These are phyloP conservation scores for Fusarium brevicatenulatum DNA, from an alignment of 2,329 filamentous ascomycete genomes.

Conservation along the genomic window DNA sequence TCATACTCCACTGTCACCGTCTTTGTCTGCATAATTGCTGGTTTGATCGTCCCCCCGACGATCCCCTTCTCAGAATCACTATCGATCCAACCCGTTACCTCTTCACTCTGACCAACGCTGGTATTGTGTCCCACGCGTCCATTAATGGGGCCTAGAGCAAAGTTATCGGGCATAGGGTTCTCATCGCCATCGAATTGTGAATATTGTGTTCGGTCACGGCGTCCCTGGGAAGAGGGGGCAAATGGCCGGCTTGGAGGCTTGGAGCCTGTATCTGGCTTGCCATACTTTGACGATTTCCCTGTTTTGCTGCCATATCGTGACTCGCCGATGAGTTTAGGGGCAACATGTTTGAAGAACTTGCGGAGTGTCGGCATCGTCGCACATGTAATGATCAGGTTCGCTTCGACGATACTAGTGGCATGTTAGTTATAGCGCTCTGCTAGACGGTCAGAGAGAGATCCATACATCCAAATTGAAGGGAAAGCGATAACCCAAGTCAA, in stretches of 20 bases:
- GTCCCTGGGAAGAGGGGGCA: conserved; percentile 16
- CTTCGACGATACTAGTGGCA: conserved; percentile 45
- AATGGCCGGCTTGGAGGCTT: conserved; percentile 14
- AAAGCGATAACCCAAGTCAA: conserved; percentile 45
- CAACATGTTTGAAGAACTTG: conserved; percentile 53
- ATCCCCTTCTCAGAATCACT: conserved; percentile 39
- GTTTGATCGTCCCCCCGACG: conserved; percentile 10
- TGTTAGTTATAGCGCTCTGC: neutral
- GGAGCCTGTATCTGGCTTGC: conserved; percentile 24
- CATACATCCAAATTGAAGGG: conserved; percentile 47
- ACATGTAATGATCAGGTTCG: conserved; percentile 55
- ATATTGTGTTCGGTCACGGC: conserved; percentile 33
- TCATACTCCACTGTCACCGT: conserved; percentile 41
- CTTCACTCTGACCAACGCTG: conserved; percentile 26
- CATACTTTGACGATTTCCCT: conserved; percentile 26
- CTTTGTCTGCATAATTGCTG: conserved; percentile 38
- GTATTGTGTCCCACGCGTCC: conserved; percentile 20
- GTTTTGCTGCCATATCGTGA: conserved; percentile 40
- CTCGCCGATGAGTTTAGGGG: conserved; percentile 47
- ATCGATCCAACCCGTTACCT: conserved; percentile 33
- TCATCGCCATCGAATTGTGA: conserved; percentile 38
- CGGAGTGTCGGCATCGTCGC: conserved; percentile 53
- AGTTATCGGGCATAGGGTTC: conserved; percentile 1
- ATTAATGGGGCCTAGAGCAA: conserved; percentile 17
- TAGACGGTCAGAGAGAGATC: neutral